A percentile compares a stretch with the other conserved stretches of the same genome.
phyloP scores from a whole-genome alignment of 495 filamentous ascomycete species.

The Talaromyces liani region DNA sequence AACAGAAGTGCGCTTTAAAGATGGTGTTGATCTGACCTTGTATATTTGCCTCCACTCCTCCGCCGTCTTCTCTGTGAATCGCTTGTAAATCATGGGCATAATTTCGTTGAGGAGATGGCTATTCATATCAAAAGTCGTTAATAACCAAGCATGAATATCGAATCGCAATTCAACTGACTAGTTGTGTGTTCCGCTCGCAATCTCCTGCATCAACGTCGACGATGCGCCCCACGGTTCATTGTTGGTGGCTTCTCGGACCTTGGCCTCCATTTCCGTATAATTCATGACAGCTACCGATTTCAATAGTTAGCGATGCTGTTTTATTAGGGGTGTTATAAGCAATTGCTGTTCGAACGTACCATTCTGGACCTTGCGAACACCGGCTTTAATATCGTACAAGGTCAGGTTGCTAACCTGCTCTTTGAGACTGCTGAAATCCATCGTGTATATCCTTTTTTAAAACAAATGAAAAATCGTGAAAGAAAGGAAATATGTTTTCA shows the following conservation, averaged over 20 bases:
- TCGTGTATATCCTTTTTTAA: conserved; percentile 19
- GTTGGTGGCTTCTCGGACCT: conserved; percentile 97
- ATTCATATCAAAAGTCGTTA: conserved; percentile 10
- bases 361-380: conserved; percentile 97
- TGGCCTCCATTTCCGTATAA: conserved; percentile 99
- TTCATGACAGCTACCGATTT: conserved; percentile 81
- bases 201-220: conserved; percentile 89
- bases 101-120: conserved; percentile 98
- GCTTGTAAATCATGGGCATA: conserved; percentile 99
- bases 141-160: conserved; percentile 1
- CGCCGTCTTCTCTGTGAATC: conserved; percentile 95
- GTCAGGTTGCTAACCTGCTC: conserved; percentile 90
- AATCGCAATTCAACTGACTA: conserved; percentile 60
- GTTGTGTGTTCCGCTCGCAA: conserved; percentile 94
- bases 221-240: conserved; percentile 97
- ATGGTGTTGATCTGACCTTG: conserved; percentile 49
- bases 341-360: conserved; percentile 43
- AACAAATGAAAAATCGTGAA: not conserved
- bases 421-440: conserved; percentile 82
- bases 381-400: conserved; percentile 94
- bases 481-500: not conserved
- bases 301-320: not conserved
- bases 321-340: not conserved
- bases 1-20: not conserved
- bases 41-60: conserved; percentile 99